Evolutionary conservation across 2,329 filamentous ascomycete species (phyloP).

Genomic region (Endoconidiophora polonica): DNA sequence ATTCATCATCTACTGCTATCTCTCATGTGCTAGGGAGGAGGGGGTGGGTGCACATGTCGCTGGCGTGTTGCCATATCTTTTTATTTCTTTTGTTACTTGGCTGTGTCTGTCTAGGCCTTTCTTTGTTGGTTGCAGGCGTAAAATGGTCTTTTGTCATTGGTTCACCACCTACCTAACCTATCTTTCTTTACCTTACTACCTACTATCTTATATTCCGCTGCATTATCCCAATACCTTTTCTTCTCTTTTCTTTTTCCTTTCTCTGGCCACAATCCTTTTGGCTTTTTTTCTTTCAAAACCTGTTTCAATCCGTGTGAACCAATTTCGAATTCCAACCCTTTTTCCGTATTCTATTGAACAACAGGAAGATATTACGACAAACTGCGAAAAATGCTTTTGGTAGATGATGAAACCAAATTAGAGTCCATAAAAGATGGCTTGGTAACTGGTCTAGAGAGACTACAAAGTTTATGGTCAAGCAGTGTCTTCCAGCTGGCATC

Average conservation of each 20-base stretch:
- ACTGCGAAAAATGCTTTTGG: background rate
- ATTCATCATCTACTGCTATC: constrained; percentile 10
- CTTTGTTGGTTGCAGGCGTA: constrained; percentile 5
- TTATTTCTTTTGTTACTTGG: constrained; percentile 11
- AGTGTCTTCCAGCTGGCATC: too few relatives aligned
- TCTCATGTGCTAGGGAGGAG: constrained; percentile 5
- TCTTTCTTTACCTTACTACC: background rate
- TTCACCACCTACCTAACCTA: constrained; percentile 5
- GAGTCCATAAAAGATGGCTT: too few relatives aligned
- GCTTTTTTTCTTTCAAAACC: background rate
- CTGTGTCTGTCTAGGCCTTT: constrained; percentile 4
- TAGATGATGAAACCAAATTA: too few relatives aligned
- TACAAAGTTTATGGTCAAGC: too few relatives aligned
- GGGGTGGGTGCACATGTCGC: background rate
- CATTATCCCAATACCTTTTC: constrained; percentile 11
- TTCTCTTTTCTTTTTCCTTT: constrained; percentile 1
- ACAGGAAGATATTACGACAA: too few relatives aligned
- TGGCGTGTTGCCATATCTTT: constrained; percentile 3
- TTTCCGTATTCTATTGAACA: too few relatives aligned
- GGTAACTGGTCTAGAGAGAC: too few relatives aligned
- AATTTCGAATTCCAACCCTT: background rate
- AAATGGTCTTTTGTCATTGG: constrained; percentile 10
- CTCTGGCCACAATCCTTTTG: background rate
- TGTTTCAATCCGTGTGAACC: constrained; percentile 3
- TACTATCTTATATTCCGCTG: constrained; percentile 12